A percentile compares a stretch with the other conserved stretches of the same genome.
phyloP scores from a whole-genome alignment of 768 basidiomycete genomes.

The Rubroboletus satanas region DNA sequence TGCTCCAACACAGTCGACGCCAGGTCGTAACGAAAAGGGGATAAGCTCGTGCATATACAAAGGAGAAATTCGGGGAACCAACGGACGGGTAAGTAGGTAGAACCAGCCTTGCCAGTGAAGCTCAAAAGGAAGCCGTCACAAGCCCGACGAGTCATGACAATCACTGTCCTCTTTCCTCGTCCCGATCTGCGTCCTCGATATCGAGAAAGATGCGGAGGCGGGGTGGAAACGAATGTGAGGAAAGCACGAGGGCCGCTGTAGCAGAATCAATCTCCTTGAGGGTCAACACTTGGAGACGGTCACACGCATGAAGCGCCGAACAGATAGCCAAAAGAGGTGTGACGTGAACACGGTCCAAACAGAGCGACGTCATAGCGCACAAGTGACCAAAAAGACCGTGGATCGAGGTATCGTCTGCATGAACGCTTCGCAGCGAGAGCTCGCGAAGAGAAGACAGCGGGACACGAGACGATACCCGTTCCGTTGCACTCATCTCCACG shows the following conservation, averaged over 20 bases:
- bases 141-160: not conserved
- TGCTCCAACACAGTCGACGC: too few relatives aligned
- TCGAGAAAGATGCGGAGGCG: conserved; percentile 17
- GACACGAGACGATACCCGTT: not conserved
- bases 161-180: not conserved
- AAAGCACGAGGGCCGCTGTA: conserved; percentile 1
- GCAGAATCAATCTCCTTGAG: conserved; percentile 9
- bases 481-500: not conserved
- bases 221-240: conserved; percentile 1
- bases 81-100: not conserved
- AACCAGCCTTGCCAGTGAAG: not conserved
- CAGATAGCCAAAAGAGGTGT: conserved; percentile 2
- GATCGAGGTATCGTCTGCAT: conserved; percentile 1
- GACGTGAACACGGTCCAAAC: conserved; percentile 6
- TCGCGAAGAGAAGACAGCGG: conserved; percentile 4
- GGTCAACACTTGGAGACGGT: conserved; percentile 7
- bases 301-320: conserved; percentile 1
- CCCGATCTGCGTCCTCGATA: conserved; percentile 1
- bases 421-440: conserved; percentile 12
- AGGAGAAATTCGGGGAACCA: not conserved
- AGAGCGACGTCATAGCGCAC: conserved; percentile 1
- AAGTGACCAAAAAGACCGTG: conserved; percentile 3
- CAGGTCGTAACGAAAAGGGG: too few relatives aligned
- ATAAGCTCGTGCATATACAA: not conserved
- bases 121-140: not conserved